A percentile compares a stretch with the other conserved stretches of the same genome.
Conservation (phyloP, 805 yeast species). For the Hanseniaspora guilliermondii region DNA sequence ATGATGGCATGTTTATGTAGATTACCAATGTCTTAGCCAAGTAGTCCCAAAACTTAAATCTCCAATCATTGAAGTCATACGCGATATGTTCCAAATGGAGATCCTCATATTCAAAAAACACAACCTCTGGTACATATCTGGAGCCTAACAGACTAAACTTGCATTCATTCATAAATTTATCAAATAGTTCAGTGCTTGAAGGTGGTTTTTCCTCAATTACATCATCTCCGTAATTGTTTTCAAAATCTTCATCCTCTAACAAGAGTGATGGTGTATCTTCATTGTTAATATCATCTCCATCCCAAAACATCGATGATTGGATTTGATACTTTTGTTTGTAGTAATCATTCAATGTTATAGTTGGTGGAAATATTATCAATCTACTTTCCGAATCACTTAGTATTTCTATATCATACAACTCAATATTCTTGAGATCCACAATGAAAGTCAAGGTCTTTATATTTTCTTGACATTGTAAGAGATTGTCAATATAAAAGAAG, state of each 20-base stretch:
- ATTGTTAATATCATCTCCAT: neutral
- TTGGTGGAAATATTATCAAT: conserved; percentile 7
- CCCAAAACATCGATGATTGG: neutral
- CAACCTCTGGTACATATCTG: neutral
- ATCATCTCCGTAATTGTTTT: neutral
- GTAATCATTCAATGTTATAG: neutral
- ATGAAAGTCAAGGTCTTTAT: conserved; percentile 1
- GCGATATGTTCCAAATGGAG: neutral
- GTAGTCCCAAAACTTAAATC: conserved; percentile 12
- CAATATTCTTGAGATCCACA: neutral
- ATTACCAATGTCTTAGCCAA: conserved; percentile 1
- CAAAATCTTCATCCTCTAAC: neutral
- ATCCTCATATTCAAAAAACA: conserved; percentile 8
- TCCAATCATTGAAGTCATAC: conserved; percentile 7
- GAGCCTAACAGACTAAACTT: neutral
- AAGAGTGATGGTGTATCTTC: neutral
- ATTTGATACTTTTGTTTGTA: neutral
- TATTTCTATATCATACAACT: neutral
- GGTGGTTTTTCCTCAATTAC: neutral
- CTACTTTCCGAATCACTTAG: neutral
- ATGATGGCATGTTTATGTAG: conserved; percentile 16
- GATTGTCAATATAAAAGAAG: neutral
- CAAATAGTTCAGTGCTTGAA: neutral
- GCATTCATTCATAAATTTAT: conserved; percentile 1
- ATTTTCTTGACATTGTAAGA: conserved; percentile 6